A percentile compares a stretch with the other conserved stretches of the same genome.
These are phyloP conservation scores for Nyssa sinensis DNA, from an alignment of 148 eudicot species.

Conservation along the genomic window DNA sequence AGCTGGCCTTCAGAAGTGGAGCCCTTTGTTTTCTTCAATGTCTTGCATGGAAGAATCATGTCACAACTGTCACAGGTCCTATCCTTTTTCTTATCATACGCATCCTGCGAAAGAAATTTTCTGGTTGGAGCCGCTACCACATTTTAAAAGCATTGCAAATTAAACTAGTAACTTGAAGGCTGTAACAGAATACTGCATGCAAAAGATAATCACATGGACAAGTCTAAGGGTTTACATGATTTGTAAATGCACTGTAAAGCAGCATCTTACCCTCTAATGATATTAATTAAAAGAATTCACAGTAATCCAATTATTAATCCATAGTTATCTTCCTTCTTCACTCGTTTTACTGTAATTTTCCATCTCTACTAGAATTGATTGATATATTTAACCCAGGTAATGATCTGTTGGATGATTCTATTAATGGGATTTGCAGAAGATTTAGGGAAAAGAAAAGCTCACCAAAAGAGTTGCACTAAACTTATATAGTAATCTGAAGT, in stretches of 20 bases:
- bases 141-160: neutral
- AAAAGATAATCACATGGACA: neutral
- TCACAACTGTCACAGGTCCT: slow-evolving; percentile 77
- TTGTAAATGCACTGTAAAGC: slow-evolving; percentile 7
- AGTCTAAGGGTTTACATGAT: neutral
- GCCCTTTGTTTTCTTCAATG: slow-evolving; percentile 36
- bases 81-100: slow-evolving; percentile 43
- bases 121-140: neutral
- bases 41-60: slow-evolving; percentile 54
- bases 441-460: neutral
- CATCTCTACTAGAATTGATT: neutral
- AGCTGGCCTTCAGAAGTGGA: slow-evolving; percentile 36
- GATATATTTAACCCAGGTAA: neutral
- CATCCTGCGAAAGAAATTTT: slow-evolving; percentile 39
- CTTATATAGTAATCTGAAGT: neutral
- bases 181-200: neutral
- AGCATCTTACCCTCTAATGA: neutral
- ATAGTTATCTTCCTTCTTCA: neutral
- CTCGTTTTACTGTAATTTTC: neutral
- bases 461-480: neutral
- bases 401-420: neutral
- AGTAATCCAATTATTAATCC: neutral
- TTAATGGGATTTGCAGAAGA: neutral
- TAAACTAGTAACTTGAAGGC: neutral
- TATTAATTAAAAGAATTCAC: neutral